Percentiles rank a stretch among this genome's conserved stretches.
phyloP scores from a whole-genome alignment of 371 early-diverging fungal genomes.

The Haplosporangium sp. region DNA sequence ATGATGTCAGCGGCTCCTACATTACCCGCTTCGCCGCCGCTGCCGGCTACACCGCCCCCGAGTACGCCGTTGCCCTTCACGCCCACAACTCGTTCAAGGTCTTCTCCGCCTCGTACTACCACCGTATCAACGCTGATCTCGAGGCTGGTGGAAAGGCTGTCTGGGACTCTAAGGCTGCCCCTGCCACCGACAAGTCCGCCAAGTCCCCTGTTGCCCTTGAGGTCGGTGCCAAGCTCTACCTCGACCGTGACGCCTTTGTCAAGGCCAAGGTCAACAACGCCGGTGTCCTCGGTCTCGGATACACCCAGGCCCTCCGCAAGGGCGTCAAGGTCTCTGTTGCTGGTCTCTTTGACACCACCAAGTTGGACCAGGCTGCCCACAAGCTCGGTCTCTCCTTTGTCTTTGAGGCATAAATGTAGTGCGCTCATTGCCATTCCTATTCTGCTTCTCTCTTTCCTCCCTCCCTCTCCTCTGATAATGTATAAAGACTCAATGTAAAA shows the following conservation, averaged over 20 bases:
- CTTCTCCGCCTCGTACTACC: constrained; percentile 95
- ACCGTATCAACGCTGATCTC: constrained; percentile 87
- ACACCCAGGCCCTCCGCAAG: constrained; percentile 92
- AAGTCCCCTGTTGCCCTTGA: constrained; percentile 83
- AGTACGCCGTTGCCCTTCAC: constrained; percentile 90
- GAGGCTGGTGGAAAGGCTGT: constrained; percentile 95
- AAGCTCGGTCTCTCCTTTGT: constrained; percentile 93
- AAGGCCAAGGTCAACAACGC: constrained; percentile 97
- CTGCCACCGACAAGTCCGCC: constrained; percentile 41
- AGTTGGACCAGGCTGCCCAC: constrained; percentile 93
- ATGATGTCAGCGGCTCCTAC: constrained; percentile 88
- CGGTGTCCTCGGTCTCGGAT: constrained; percentile 93
- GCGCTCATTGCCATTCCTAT: not conserved
- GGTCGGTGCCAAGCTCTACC: constrained; percentile 93
- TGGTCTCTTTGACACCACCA: constrained; percentile 91
- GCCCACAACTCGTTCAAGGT: constrained; percentile 72
- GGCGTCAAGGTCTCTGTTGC: constrained; percentile 96
- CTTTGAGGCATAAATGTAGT: constrained; percentile 81
- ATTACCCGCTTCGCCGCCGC: constrained; percentile 90
- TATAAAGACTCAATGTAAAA: constrained; percentile 17
- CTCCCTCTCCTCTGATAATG: constrained; percentile 16
- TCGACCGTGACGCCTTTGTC: constrained; percentile 90
- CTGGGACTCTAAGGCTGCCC: constrained; percentile 84
- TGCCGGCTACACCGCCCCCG: constrained; percentile 86
- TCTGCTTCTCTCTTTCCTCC: not conserved